A percentile compares a stretch with the other conserved stretches of the same genome.
These are phyloP conservation scores for Letharia columbiana DNA, from an alignment of 495 filamentous ascomycete species.

Conservation along the genomic window DNA sequence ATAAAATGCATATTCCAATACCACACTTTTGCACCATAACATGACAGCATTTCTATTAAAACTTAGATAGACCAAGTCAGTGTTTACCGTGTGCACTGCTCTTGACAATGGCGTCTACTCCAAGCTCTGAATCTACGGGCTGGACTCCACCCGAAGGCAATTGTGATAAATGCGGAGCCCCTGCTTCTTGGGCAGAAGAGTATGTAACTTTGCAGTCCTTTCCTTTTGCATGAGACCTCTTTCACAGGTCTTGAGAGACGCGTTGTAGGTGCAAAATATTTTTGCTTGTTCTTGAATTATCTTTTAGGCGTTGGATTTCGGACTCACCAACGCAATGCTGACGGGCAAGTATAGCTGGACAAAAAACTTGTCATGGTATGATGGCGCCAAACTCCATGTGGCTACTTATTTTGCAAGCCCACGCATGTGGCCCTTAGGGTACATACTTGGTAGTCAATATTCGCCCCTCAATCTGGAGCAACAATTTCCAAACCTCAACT, in stretches of 20 bases:
- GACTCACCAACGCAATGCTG: neutral
- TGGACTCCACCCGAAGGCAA: neutral
- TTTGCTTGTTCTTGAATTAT: neutral
- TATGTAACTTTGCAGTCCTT: neutral
- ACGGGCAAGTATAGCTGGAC: neutral
- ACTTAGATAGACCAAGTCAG: neutral
- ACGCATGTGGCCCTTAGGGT: neutral
- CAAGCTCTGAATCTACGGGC: neutral
- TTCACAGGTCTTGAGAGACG: neutral
- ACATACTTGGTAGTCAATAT: neutral
- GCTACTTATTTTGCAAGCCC: constrained; percentile 3
- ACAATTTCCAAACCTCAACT: neutral
- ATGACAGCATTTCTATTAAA: neutral
- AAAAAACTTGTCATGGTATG: neutral
- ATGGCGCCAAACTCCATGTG: neutral
- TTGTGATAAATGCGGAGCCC: constrained; percentile 1
- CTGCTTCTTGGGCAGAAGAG: neutral
- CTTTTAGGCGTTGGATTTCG: neutral
- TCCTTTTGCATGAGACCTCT: too few relatives aligned
- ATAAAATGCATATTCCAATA: neutral
- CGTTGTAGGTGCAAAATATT: neutral
- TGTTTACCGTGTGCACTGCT: neutral
- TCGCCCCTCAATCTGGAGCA: neutral
- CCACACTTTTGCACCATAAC: neutral
- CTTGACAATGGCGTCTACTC: constrained; percentile 1